Evolutionary conservation across 2,329 filamentous ascomycete species (phyloP).

Genomic region (Fusarium xyrophilum): DNA sequence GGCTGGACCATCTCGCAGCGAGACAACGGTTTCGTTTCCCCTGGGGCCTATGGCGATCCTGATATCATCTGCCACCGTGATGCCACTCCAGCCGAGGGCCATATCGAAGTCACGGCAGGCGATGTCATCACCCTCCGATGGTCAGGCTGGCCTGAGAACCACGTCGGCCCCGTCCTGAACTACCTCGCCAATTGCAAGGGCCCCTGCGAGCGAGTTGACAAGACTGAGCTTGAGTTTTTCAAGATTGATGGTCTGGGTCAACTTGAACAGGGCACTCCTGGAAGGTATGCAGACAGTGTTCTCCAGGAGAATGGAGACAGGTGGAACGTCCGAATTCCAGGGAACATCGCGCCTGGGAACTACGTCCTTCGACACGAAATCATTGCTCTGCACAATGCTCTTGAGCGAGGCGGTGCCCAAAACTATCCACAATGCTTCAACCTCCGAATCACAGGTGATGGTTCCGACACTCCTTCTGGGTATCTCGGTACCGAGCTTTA

Average conservation of each 20-base stretch:
- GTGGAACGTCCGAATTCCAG: conserved; percentile 58
- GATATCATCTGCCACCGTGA: conserved; percentile 60
- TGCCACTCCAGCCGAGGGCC: conserved; percentile 49
- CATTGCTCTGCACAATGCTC: conserved; percentile 59
- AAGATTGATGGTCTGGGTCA: conserved; percentile 54
- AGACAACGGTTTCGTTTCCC: conserved; percentile 57
- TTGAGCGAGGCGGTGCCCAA: conserved; percentile 53
- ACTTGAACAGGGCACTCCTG: conserved; percentile 45
- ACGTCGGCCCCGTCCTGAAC: conserved; percentile 56
- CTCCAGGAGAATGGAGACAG: conserved; percentile 59
- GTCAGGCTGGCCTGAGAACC: conserved; percentile 57
- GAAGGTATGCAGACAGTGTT: conserved; percentile 52
- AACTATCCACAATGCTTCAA: conserved; percentile 62
- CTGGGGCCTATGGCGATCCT: conserved; percentile 49
- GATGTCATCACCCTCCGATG: conserved; percentile 56
- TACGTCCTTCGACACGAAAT: conserved; percentile 64
- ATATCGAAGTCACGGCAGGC: conserved; percentile 54
- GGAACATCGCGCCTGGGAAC: conserved; percentile 56
- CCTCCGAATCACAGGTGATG: conserved; percentile 54
- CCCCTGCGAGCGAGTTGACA: conserved; percentile 51
- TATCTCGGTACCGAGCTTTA: conserved; percentile 50
- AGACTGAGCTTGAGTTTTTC: conserved; percentile 54
- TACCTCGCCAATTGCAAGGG: conserved; percentile 56
- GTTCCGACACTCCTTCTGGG: conserved; percentile 44
- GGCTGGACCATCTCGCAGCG: conserved; percentile 54